Evolutionary conservation across 1,284 basidiomycete genomes (phyloP).

Genomic region (Ganoderma boninense): DNA sequence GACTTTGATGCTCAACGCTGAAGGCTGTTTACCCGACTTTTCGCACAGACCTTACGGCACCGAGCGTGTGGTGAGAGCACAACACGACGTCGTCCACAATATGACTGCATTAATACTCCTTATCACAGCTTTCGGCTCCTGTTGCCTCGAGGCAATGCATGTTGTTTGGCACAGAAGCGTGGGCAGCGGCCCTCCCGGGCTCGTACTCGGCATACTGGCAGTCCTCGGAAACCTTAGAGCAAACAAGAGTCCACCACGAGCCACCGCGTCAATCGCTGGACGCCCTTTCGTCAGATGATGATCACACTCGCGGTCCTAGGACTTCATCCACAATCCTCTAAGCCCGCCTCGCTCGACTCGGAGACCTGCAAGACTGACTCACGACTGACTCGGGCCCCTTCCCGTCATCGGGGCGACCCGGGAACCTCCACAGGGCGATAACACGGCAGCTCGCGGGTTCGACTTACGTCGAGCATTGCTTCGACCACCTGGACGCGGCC

Average conservation of each 20-base stretch:
- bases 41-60: neutral
- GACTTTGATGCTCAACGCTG: neutral
- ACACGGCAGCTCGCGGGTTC: neutral
- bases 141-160: conserved; percentile 1
- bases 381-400: neutral
- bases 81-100: neutral
- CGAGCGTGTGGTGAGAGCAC: neutral
- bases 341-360: neutral
- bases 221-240: conserved; percentile 2
- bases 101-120: conserved; percentile 1
- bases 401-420: neutral
- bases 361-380: neutral
- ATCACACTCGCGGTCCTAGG: neutral
- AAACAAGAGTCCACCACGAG: neutral
- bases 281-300: neutral
- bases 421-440: neutral
- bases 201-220: neutral
- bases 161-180: conserved; percentile 3
- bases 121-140: conserved; percentile 3
- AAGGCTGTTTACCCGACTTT: neutral
- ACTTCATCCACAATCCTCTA: neutral
- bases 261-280: neutral
- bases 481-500: neutral
- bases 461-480: neutral
- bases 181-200: neutral